Base-by-base conservation (phyloP, 257 asterid species). In the Solanum acaule region DNA sequence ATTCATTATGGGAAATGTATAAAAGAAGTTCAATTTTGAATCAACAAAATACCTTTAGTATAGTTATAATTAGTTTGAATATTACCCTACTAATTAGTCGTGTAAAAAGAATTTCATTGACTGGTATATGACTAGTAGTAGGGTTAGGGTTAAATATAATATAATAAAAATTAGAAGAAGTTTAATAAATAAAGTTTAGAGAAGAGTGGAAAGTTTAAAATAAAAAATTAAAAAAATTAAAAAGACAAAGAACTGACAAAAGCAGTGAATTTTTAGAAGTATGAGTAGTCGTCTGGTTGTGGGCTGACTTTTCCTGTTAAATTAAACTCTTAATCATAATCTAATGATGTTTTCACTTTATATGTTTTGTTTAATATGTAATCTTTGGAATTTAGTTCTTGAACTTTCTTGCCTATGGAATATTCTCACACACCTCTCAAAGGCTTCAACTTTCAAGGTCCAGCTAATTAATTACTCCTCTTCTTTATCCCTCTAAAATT, bases 301-400 rank as follows among this genome's bases (percentile, higher is more conserved):
- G 98, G 95, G 98, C 98, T 96, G 98, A 94, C 98, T 93, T 94
- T 92, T 88, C 88, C 94, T 93, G 93, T 86, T 46, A 16, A 81
- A 29, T 35, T 8, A 25, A 84, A 90, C 88, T 63, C 86, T 91
- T 91, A 95, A 95, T 93, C 94, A 94, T 96, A 96, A 93, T 96
- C 95, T 93, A 94, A 96, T 95, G 83, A 96, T 94, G 92, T 88
- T 89, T 94, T 87, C 88, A 90, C 93, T 90, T 94, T 94, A 59
- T 73, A 89, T 87, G 38, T 4, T 87, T 96, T 89, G 92, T 93
- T 95, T 95, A 95, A 87, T 83, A 92, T 94, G 85, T 89, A 86
- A 92, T 49, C 35, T 96, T 95, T 95, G 98, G 98, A 95, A 63
- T 96, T 94, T 95, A 88, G 98, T 89, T 92, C 89, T 94, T 96